Base-by-base conservation (phyloP, 2,329 filamentous ascomycete genomes). In the Tolypocladium tundrense region DNA sequence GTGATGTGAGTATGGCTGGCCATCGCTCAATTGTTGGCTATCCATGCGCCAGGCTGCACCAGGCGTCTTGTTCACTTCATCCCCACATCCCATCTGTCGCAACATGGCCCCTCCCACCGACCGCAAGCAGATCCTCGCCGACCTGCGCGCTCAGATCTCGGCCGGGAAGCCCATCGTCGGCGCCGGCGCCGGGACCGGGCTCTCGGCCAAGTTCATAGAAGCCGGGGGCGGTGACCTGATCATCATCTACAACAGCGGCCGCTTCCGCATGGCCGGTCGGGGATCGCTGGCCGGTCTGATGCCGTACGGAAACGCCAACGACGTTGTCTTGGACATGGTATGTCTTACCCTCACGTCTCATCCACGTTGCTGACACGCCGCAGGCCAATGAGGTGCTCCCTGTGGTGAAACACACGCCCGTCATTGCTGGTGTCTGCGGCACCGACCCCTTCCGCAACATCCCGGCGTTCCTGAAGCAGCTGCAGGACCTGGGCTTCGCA, bases 261-360 rank as follows among this genome's bases (percentile, higher is more conserved):
- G 86, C 4, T 90, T 86, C 67, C 82, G 87, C 11, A 90, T 90
- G 87, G 86, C 86, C 0, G 87, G 87, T 0, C 76, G 83, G 48
- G 87, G 87, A 0, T 88, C 85, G 0, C 70, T 89, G 13, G 86
- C 87, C 0, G 87, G 87, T 0, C 70, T 88, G 54, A 87, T 88
- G 84, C 85, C 86, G 0, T 89, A 87, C 66, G 83, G 84, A 4
- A 86, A 88, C 66, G 86, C 87, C 5, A 88, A 89, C 64, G 81
- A 85, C 60, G 80, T 88, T 2, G 85, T 89, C 0, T 71, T 88
- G 1, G 84, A 88, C 40, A 89, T 89, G 86, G 83, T 79, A 62
- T 58, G 10, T 14, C 13, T 7, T 40, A 16, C 6, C 40, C 16
- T n/a, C 37, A 5, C 13, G 4, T 39, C 37, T 13, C 11, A 14